Base-by-base conservation (phyloP, 306 rosid species). In the Macrotyloma uniflorum region DNA sequence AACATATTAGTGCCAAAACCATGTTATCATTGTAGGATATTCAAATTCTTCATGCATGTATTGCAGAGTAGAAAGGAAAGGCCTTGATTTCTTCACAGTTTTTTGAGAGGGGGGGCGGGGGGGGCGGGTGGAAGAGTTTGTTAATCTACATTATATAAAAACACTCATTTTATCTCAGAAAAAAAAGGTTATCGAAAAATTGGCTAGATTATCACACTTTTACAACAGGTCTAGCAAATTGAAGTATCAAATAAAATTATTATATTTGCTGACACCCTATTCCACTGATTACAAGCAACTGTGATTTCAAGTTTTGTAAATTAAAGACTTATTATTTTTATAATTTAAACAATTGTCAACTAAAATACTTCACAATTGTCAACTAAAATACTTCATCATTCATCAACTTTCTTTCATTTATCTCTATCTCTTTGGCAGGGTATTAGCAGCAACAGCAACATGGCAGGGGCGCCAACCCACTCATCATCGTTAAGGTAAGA, bases 171-270 rank as follows among this genome's bases (percentile, higher is more conserved):
- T 1, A 26, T 26, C n/a, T n/a, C 69, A 57, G 11, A 26, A 51
- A 43, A 53, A 20, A 43, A 55, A 54, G 23, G 26, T 16, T 61
- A 24, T 6, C 61, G 53, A 58, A 45, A 70, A 46, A 28, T 61
- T 40, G 30, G 47, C 42, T 19, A 75, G 53, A 65, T 76, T 59
- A 28, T 49, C 73, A n/a, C 12, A 47, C 45, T 24, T 24, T 9
- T 54, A 54, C 70, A 54, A 59, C 19, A 45, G 28, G 8, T 62
- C 5, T 18, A 24, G 76, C 23, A 78, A 69, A 68, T 30, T n/a
- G 36, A 78, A 26, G 50, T 63, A 47, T 76, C 58, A 8, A 13
- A 20, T 63, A 19, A 22, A 47, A 64, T 13, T 24, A 33, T 16
- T 28, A 32, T 36, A 30, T 30, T 35, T 18, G 16, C 43, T 73